Percentiles rank a stretch among this genome's conserved stretches.
These are phyloP conservation scores for Gossypium turneri DNA, from an alignment of 345 rosid species.

Conservation along the genomic window DNA sequence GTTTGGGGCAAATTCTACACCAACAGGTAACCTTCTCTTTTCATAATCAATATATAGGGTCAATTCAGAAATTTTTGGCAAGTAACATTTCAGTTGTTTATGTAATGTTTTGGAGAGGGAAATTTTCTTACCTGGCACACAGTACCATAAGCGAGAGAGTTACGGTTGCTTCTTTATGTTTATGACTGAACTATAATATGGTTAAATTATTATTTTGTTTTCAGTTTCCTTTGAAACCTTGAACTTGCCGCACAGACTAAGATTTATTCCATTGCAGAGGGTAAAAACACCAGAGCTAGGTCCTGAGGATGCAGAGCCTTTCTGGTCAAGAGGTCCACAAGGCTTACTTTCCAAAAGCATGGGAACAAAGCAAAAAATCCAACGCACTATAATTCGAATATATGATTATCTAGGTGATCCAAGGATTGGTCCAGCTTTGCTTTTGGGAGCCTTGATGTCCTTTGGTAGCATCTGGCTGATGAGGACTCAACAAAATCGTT, in stretches of 20 bases:
- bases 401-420: conserved; percentile 61
- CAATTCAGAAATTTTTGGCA: neutral
- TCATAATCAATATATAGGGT: neutral
- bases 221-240: conserved; percentile 7
- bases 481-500: conserved; percentile 49
- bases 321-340: conserved; percentile 54
- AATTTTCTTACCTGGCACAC: neutral
- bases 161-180: neutral
- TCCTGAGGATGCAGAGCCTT: conserved; percentile 69
- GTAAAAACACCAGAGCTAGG: conserved; percentile 75
- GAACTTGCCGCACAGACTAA: conserved; percentile 5
- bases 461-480: conserved; percentile 62
- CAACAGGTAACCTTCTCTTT: neutral
- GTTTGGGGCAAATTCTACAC: neutral
- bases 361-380: conserved; percentile 52
- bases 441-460: conserved; percentile 70
- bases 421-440: conserved; percentile 77
- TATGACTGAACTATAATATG: neutral
- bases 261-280: conserved; percentile 42
- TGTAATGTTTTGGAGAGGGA: neutral
- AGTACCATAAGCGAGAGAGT: neutral
- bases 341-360: conserved; percentile 44
- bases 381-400: conserved; percentile 26
- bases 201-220: neutral
- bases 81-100: neutral